Base-by-base conservation (phyloP, 495 filamentous ascomycete species). In the Hypoxylon crocopeplum region DNA sequence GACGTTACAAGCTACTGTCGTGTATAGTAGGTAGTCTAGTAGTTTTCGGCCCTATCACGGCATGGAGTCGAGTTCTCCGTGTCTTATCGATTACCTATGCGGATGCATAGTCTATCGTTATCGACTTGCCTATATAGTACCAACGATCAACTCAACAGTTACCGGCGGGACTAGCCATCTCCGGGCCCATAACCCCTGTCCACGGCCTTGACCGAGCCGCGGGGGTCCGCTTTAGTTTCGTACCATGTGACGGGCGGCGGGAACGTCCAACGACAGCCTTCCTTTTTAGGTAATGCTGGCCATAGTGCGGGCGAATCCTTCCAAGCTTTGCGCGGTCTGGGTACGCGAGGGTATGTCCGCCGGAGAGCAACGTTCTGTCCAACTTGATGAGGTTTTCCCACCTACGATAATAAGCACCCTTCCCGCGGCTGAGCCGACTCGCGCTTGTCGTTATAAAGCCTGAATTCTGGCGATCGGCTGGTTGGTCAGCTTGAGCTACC, bases 1-100 rank as follows among this genome's bases (percentile, higher is more conserved):
- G 12, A 3, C n/a, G n/a, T 13, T 34, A n/a, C n/a, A 34, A n/a
- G n/a, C 32, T 34, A 34, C 32, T 34, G 22, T 37, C 27, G 44
- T 22, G 29, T 21, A 25, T 1, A 1, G 1, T 7, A 34, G 32
- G 32, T 34, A 34, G 5, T 3, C 12, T 24, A 7, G 40, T 25
- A 4, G 16, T 47, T 39, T 50, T 62, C 58, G 51, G 58, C 19
- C 46, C 39, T 48, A 56, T 56, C 52, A 44, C 33, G 51, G 59
- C 33, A 37, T 7, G 44, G n/a, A n/a, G 38, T 32, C 38, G 21
- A 13, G 11, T 44, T 27, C 3, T 48, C 41, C 32, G 41, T 60
- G 22, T 60, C 33, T 51, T 53, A 53, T 53, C 56, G 42, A 53
- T 52, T 48, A 16, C 11, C 48, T 59, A 46, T 48, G 21, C 32